Conservation (phyloP, 805 yeast species). For the Kluyveromyces siamensis region DNA sequence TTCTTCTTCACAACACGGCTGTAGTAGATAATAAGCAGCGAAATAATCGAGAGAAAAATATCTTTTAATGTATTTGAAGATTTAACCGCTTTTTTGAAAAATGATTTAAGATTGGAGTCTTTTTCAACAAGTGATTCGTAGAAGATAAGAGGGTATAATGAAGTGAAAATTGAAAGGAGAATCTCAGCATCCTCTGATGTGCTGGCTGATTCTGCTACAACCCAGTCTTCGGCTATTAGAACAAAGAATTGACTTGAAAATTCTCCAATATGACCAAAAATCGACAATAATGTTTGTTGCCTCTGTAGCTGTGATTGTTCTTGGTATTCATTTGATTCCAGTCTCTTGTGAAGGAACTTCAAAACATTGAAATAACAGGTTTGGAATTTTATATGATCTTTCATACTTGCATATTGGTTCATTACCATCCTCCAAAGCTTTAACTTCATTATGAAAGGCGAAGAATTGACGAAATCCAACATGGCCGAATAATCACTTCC, state of each 20-base stretch:
- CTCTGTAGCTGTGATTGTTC: conserved; percentile 28
- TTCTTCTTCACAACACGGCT: conserved; percentile 28
- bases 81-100: conserved; percentile 34
- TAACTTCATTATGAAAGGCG: conserved; percentile 58
- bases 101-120: conserved; percentile 32
- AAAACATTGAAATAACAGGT: conserved; percentile 46
- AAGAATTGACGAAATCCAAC: conserved; percentile 46
- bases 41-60: conserved; percentile 27
- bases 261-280: conserved; percentile 46
- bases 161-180: conserved; percentile 27
- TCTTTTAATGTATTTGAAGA: conserved; percentile 41
- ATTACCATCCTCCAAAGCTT: conserved; percentile 71
- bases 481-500: conserved; percentile 42
- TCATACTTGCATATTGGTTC: conserved; percentile 37
- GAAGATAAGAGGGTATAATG: conserved; percentile 40
- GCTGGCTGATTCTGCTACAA: conserved; percentile 5
- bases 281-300: conserved; percentile 35
- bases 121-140: conserved; percentile 43
- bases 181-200: conserved; percentile 9
- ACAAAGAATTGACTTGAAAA: conserved; percentile 34
- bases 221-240: conserved; percentile 31
- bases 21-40: conserved; percentile 26
- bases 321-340: conserved; percentile 20
- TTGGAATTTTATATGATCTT: conserved; percentile 30
- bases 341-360: conserved; percentile 33